Base-by-base conservation (phyloP, 805 yeast species). In the Wickerhamiella sergipiensis region DNA sequence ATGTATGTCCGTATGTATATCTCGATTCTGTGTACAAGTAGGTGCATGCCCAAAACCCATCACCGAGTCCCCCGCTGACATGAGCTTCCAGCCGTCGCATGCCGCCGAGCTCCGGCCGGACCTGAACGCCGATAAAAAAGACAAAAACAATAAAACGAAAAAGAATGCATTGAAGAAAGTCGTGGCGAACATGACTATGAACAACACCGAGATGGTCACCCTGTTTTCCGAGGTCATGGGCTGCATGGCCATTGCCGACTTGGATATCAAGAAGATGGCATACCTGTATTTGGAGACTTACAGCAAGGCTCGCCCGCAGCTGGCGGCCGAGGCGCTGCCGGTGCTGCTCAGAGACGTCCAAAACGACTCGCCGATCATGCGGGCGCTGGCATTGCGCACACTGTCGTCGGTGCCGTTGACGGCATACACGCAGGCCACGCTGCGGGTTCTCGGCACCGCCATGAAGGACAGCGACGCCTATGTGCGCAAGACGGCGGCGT, bases 101-200 rank as follows among this genome's bases (percentile, higher is more conserved):
- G 72, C 70, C 23, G 63, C 63, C 24, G 72, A 69, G 51, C 64
- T 69, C 33, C 59, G 65, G 47, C 57, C 59, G 5, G 69, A 66
- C 46, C 59, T 68, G 46, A 57, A 61, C 42, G 52, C 57, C 17
- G 69, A 66, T 45, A 65, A 61, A 46, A 57, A 57, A 46, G 71
- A 69, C 57, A 65, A 62, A 53, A 64, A 66, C 48, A 50, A 59
- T 50, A 60, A 58, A 49, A 57, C 59, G 33, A 68, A 67, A 50
- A 78, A 75, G 57, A 67, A 69, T 10, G 74, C 80, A 1, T 63
- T 90, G 60, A 81, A 81, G 64, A 84, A 83, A 60, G 75, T 87
- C 24, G 72, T 89, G 7, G 90, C 95, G 43, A 89, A 88, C 65
- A 75, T 87, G 65, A 82, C 94, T 6, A 73, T 87, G 66, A 87